These are phyloP conservation scores for Termitomyces heimii DNA, from an alignment of 768 basidiomycete genomes.

Conservation along the genomic window DNA sequence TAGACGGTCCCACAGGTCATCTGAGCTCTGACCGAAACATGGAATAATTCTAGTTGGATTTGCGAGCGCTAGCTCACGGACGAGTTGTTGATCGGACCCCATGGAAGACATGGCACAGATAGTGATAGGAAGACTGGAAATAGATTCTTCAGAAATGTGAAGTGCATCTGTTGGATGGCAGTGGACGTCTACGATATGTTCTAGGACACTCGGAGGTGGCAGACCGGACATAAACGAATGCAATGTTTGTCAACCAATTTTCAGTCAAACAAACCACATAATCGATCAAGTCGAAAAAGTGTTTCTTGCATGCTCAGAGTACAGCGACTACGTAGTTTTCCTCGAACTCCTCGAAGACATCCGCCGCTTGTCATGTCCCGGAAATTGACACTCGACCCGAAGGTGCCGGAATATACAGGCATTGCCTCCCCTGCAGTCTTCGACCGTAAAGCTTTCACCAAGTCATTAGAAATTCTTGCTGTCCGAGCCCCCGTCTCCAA, in stretches of 20 bases:
- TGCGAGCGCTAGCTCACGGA: slow-evolving; percentile 54
- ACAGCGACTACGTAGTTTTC: neutral
- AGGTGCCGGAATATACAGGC: slow-evolving; percentile 45
- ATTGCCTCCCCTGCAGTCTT: slow-evolving; percentile 37
- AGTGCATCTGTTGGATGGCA: slow-evolving; percentile 87
- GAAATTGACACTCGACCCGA: slow-evolving; percentile 21
- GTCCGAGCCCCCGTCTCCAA: slow-evolving; percentile 53
- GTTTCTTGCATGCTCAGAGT: neutral
- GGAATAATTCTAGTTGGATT: slow-evolving; percentile 72
- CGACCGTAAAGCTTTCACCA: slow-evolving; percentile 62
- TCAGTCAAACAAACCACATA: neutral
- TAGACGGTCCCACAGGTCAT: slow-evolving; percentile 7
- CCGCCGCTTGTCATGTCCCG: slow-evolving; percentile 26
- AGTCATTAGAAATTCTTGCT: slow-evolving; percentile 62
- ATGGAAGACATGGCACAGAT: slow-evolving; percentile 82
- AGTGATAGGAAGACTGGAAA: slow-evolving; percentile 54
- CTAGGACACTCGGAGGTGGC: slow-evolving; percentile 39
- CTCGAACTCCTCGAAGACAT: neutral
- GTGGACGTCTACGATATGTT: slow-evolving; percentile 80
- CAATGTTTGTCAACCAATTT: neutral
- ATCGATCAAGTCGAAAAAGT: neutral
- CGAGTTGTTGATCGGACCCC: slow-evolving; percentile 62
- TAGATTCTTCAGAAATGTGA: slow-evolving; percentile 35
- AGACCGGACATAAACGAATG: slow-evolving; percentile 8
- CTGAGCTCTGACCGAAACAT: slow-evolving; percentile 68